Base-by-base conservation (phyloP, 2,329 filamentous ascomycete species). In the Colletotrichum cordylinicola region DNA sequence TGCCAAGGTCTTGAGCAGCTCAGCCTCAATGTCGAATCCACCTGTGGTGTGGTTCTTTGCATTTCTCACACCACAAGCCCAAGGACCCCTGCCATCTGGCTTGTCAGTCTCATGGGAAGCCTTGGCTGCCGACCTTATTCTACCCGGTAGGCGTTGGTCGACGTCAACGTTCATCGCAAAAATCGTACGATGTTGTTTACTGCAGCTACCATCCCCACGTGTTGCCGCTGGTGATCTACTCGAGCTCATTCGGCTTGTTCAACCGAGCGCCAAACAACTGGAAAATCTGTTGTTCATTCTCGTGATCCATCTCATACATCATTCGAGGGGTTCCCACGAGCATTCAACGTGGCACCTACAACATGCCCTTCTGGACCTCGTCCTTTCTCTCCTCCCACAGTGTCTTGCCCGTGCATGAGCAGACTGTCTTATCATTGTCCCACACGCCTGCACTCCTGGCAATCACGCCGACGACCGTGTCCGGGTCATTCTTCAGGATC, bases 351-450 rank as follows among this genome's bases (percentile, higher is more conserved):
- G 48, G 18, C 16, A 29, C 68, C 18, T 67, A 76, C 55, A 97
- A 87, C 95, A 99, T 98, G 4, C 97, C 97, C 86, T 95, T 96
- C 79, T 91, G 90, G 56, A 96, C 92, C 87, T 98, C 95, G 81
- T 98, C 96, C 85, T 93, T 93, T 80, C 97, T 92, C 89, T 99
- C 97, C 85, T 99, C 94, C 97, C 97, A 99, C 13, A 99, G 91
- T 72, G 96, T 98, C 91, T 98, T 98, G 6, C 97, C 97, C 48
- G 96, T 98, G 85, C 97, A 99, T 64, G 96, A 98, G 84, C 97
- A 99, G 8, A 99, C 96, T 61, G 95, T 98, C 90, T 98, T 99
- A 83, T 98, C 95, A 81, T 99, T 98, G 84, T 98, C 96, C 97
- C 97, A 99, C 77, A 98, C 94, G n/a, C 97, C 97, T 18, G 97